phyloP scores from a whole-genome alignment of 805 yeast genomes.

The Suhomyces faveliae region DNA sequence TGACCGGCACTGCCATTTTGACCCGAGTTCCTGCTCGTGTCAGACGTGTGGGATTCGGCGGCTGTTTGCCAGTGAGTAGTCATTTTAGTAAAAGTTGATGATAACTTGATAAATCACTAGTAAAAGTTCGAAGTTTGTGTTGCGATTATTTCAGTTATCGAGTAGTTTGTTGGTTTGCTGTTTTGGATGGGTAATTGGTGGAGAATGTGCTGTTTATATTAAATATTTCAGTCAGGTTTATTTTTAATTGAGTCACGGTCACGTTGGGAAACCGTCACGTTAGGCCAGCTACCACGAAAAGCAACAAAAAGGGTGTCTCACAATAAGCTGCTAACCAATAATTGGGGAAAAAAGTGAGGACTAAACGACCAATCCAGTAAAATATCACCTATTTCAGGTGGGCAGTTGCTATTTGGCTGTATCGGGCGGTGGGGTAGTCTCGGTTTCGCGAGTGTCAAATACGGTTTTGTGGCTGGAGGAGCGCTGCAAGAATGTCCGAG shows the following conservation, averaged over 20 bases:
- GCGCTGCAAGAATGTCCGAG: background rate
- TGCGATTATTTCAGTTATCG: background rate
- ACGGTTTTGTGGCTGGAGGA: background rate
- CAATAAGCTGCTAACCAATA: background rate
- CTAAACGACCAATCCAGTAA: background rate
- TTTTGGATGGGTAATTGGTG: background rate
- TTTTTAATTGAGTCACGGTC: conserved; percentile 6
- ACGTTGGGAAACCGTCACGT: conserved; percentile 5
- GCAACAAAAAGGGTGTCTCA: background rate
- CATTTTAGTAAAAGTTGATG: no score
- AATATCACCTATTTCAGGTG: background rate
- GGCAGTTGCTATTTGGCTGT: background rate
- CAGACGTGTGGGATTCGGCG: background rate
- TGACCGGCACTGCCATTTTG: background rate
- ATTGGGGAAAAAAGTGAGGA: background rate
- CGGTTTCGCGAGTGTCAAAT: background rate
- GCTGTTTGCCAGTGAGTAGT: conserved; percentile 2
- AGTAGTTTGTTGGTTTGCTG: background rate
- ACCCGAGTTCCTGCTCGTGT: background rate
- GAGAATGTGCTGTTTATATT: background rate
- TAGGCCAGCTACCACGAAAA: background rate
- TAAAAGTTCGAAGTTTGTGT: no score
- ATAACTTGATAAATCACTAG: no score
- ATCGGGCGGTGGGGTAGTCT: background rate
- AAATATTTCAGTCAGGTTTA: conserved; percentile 5